phyloP scores from a whole-genome alignment of 805 yeast species.

The Cyberlindnera mississippiensis region DNA sequence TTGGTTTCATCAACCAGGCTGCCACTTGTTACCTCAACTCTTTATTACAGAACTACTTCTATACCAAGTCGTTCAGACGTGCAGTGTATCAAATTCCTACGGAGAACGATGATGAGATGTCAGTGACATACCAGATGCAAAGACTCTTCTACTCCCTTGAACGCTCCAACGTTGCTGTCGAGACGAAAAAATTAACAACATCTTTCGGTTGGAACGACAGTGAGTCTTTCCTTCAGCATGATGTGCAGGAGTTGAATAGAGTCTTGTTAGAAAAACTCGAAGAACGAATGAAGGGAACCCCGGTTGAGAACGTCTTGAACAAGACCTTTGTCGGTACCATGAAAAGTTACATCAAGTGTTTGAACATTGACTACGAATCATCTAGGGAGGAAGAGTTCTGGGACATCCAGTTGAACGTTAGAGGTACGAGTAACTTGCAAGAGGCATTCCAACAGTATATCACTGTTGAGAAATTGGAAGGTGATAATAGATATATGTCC shows the following conservation, averaged over 20 bases:
- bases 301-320: conserved; percentile 68
- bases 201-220: conserved; percentile 97
- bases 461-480: conserved; percentile 83
- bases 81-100: conserved; percentile 91
- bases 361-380: conserved; percentile 89
- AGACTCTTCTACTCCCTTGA: conserved; percentile 79
- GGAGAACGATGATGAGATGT: conserved; percentile 45
- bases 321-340: conserved; percentile 93
- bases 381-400: conserved; percentile 92
- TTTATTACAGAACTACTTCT: conserved; percentile 82
- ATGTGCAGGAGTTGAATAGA: conserved; percentile 93
- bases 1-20: conserved; percentile 93
- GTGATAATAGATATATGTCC: conserved; percentile 95
- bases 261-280: conserved; percentile 94
- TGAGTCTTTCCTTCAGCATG: conserved; percentile 97
- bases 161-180: conserved; percentile 70
- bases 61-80: conserved; percentile 76
- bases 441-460: conserved; percentile 83
- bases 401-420: conserved; percentile 96
- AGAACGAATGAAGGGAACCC: conserved; percentile 83
- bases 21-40: conserved; percentile 98
- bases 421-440: conserved; percentile 65
- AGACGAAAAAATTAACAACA: conserved; percentile 79
- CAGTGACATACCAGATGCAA: conserved; percentile 80
- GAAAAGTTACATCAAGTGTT: conserved; percentile 91